Evolutionary conservation across 805 yeast genomes (phyloP).

Genomic region (Starmera amethionina): DNA sequence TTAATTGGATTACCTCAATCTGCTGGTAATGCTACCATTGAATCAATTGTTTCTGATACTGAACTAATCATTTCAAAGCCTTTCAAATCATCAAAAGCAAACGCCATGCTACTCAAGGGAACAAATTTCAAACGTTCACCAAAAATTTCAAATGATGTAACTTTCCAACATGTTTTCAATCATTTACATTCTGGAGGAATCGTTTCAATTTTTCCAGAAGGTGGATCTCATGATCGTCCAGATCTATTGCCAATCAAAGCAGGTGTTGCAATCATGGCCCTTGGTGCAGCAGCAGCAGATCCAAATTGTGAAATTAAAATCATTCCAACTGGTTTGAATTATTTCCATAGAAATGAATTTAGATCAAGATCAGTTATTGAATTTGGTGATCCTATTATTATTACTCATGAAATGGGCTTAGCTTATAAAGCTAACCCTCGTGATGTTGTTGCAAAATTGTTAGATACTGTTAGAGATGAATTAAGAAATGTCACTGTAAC

Average conservation of each 20-base stretch:
- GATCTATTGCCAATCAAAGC: conserved; percentile 87
- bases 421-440: conserved; percentile 59
- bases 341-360: conserved; percentile 89
- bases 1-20: conserved; percentile 69
- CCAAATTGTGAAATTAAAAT: conserved; percentile 70
- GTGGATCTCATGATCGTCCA: conserved; percentile 94
- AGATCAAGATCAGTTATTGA: conserved; percentile 92
- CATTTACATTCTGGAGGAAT: conserved; percentile 73
- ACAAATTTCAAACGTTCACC: conserved; percentile 65
- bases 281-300: conserved; percentile 79
- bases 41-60: conserved; percentile 58
- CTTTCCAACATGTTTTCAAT: conserved; percentile 73
- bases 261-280: conserved; percentile 96
- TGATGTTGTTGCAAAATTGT: conserved; percentile 62
- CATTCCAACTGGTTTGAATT: conserved; percentile 94
- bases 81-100: conserved; percentile 43
- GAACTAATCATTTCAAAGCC: conserved; percentile 60
- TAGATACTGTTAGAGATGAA: conserved; percentile 66
- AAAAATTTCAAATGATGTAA: conserved; percentile 73
- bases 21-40: conserved; percentile 67
- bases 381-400: conserved; percentile 79
- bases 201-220: conserved; percentile 92
- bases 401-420: conserved; percentile 49
- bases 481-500: conserved; percentile 85
- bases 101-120: conserved; percentile 42